Conservation (phyloP, 164 flowering plant species). For the Dillenia turbinata region DNA sequence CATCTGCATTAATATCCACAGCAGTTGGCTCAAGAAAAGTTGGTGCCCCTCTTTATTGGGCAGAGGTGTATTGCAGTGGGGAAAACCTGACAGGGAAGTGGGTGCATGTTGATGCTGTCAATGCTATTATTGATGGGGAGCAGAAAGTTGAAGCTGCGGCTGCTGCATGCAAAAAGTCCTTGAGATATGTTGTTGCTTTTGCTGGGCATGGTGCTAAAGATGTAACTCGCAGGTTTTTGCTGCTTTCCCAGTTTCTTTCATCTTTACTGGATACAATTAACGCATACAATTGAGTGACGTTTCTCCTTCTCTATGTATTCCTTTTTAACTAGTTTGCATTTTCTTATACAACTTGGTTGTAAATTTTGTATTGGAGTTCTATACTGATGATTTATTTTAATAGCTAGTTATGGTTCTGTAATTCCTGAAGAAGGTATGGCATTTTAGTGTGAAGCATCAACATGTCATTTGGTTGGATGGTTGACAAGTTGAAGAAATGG, state of each 20-base stretch:
- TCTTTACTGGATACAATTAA: neutral
- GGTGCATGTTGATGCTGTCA: slow-evolving; percentile 94
- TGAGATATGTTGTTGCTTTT: slow-evolving; percentile 97
- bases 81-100: slow-evolving; percentile 89
- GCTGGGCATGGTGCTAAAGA: slow-evolving; percentile 95
- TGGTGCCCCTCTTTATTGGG: slow-evolving; percentile 88
- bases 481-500: no score
- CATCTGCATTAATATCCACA: slow-evolving; percentile 46
- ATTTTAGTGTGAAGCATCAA: no score
- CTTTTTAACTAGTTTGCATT: no score
- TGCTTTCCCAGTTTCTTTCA: neutral
- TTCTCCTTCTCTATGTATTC: no score
- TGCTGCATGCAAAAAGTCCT: slow-evolving; percentile 72
- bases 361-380: no score
- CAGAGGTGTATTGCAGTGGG: slow-evolving; percentile 83
- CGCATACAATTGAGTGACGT: no score
- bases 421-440: no score
- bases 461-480: no score
- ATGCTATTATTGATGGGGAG: slow-evolving; percentile 79
- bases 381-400: no score
- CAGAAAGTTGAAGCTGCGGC: slow-evolving; percentile 75
- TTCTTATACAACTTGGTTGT: no score
- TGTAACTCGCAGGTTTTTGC: slow-evolving; percentile 87
- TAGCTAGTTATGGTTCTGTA: no score
- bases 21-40: slow-evolving; percentile 81